These are phyloP conservation scores for Phyllosticta citribraziliensis DNA, from an alignment of 2,329 filamentous ascomycete species.

Conservation along the genomic window DNA sequence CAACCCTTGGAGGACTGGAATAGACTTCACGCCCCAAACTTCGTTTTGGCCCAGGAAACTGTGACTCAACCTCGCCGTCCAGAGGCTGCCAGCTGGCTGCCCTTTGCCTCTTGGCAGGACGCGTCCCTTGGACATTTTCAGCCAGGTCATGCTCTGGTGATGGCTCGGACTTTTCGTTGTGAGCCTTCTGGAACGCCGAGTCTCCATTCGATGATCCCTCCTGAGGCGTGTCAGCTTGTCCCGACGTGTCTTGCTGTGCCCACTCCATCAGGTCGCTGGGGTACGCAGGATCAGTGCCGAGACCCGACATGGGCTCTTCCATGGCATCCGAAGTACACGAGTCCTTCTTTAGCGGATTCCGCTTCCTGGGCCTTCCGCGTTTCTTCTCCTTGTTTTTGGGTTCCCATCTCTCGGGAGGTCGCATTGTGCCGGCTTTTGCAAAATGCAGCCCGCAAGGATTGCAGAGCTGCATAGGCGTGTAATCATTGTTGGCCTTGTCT, in stretches of 20 bases:
- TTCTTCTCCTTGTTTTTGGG: conserved; percentile 34
- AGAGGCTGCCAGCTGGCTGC: conserved; percentile 2
- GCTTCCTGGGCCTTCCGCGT: conserved; percentile 28
- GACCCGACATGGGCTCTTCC: background rate
- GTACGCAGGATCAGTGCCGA: background rate
- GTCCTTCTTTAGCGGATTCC: conserved; percentile 6
- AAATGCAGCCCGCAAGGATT: conserved; percentile 97
- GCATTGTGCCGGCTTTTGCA: conserved; percentile 74
- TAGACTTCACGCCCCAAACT: conserved; percentile 47
- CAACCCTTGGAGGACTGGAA: conserved; percentile 49
- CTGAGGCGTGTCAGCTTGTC: background rate
- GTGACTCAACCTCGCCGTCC: conserved; percentile 5
- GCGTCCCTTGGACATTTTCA: conserved; percentile 24
- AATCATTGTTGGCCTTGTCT: conserved; percentile 50
- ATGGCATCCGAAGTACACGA: background rate
- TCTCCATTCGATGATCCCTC: background rate
- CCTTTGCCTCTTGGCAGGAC: conserved; percentile 21
- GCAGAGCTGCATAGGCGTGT: conserved; percentile 68
- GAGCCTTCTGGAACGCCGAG: background rate
- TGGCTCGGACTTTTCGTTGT: background rate
- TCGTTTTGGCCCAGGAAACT: conserved; percentile 21
- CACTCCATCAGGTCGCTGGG: conserved; percentile 4
- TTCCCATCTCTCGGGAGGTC: conserved; percentile 76
- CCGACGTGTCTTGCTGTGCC: background rate
- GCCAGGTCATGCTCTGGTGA: conserved; percentile 20